Base-by-base conservation (phyloP, 495 filamentous ascomycete genomes). In the Lophium mytilinum region DNA sequence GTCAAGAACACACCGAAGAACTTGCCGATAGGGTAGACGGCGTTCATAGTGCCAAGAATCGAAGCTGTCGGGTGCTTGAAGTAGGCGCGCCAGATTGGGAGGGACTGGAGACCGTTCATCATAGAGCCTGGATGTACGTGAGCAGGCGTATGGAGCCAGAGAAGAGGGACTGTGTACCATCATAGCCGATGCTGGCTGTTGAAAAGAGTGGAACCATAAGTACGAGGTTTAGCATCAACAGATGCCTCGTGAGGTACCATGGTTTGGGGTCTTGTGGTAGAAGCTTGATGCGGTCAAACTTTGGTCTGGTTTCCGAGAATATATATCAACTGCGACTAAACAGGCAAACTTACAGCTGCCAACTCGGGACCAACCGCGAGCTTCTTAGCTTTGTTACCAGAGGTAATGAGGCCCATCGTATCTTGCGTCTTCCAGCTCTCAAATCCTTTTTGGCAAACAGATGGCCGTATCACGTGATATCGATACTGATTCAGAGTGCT, bases 61-160 rank as follows among this genome's bases (percentile, higher is more conserved):
- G 73, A 67, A 4, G 76, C 77, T 14, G 50, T 59, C 33, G 0
- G 83, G 83, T 81, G 43, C 30, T 68, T 64, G 52, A 71, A 74
- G 58, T 67, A 68, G n/a, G 62, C 52, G 37, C 71, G 65, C 72
- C 72, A 74, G 9, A 59, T 56, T 0, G 47, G 43, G 54, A 74
- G 59, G 9, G 68, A 59, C 48, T 73, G 65, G 43, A 74, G 57
- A 37, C 71, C 71, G 53, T 74, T 74, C 69, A 74, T 72, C 67
- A 74, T 57, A 37, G 59, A 62, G 11, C 54, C 54, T 30, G 24
- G 24, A 30, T 30, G 24, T 30, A 6, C 6, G 24, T 30, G 24
- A 30, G 24, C 6, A 30, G 24, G 24, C 24, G 24, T 30, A 30
- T 2, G 24, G 24, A 30, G 24, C 24, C 6, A 30, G 24, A 3